Base-by-base conservation (phyloP, 1,284 basidiomycete species). In the Phlebopus sp. region DNA sequence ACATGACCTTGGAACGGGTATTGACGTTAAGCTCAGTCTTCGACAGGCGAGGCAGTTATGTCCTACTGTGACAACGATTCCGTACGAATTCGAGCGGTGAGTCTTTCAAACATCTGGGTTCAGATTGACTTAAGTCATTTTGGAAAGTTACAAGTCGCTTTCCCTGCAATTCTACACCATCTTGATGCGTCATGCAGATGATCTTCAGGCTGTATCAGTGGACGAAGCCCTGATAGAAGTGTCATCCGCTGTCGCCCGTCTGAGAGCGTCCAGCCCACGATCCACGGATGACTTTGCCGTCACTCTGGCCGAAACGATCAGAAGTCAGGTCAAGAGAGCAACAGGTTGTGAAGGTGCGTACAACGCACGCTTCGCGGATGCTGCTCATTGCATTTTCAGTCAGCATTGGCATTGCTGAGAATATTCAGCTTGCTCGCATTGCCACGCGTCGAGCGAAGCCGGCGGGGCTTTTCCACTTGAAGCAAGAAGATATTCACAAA, bases 151-250 rank as follows among this genome's bases (percentile, higher is more conserved):
- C 69, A 92, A 90, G 61, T 70, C 84, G 47, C 73, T 85, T 50
- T 95, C 89, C 0, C 68, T 93, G 38, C 78, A 87, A 30, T 97
- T 98, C 63, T 99, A 99, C 68, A 90, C 90, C 1, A 87, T 97
- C 45, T 75, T 99, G 17, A 90, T 97, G 78, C 73, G 78, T 0
- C 84, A 92, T 58, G 89, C 92, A 4, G 93, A 97, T 59, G 91
- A 95, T 55, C 75, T 98, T 4, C 87, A 98, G 70, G 94, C 95
- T 1, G 95, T 97, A 1, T 96, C 92, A 5, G 90, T 99, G 1
- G 96, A 99, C 56, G 96, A 99, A 66, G 95, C 93, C 0, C 76
- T 98, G 9, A 81, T 98, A 51, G 95, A 98, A 49, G 91, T 95
- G 4, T 87, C 90, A 0, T 79, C 71, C 8, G 79, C 80, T 0